A percentile compares a stretch with the other conserved stretches of the same genome.
Evolutionary conservation across 1,284 basidiomycete species (phyloP).

Genomic region (Ganoderma leucocontextum): DNA sequence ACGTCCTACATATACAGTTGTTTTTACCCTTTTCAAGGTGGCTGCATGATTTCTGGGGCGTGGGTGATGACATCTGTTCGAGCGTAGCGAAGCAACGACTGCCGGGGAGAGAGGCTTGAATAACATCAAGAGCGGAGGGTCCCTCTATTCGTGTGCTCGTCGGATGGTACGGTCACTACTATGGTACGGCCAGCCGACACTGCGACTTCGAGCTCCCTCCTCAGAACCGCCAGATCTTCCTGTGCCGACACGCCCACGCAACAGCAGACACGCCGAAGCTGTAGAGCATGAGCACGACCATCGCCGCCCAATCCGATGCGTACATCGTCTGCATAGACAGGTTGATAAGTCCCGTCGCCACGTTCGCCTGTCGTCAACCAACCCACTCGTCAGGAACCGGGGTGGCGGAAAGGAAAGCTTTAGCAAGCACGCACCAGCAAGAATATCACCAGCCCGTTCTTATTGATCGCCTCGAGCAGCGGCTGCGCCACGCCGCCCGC

Average conservation of each 20-base stretch:
- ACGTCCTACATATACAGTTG: no score
- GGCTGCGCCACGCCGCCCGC: conserved; percentile 47
- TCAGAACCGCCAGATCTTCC: conserved; percentile 44
- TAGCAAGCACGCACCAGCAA: conserved; percentile 67
- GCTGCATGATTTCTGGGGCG: no score
- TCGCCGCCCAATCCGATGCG: conserved; percentile 59
- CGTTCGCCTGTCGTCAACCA: conserved; percentile 71
- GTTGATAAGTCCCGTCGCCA: conserved; percentile 89
- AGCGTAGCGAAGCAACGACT: no score
- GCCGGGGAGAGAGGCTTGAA: no score
- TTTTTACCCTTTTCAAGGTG: no score
- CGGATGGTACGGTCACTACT: neutral
- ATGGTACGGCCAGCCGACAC: neutral
- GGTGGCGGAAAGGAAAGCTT: neutral
- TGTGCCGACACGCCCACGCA: conserved; percentile 62
- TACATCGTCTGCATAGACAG: conserved; percentile 88
- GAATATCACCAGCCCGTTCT: conserved; percentile 84
- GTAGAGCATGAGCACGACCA: conserved; percentile 76
- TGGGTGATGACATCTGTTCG: no score
- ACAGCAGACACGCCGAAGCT: conserved; percentile 61
- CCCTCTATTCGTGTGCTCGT: neutral
- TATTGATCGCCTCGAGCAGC: conserved; percentile 85
- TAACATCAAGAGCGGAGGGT: no score
- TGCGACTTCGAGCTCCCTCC: neutral
- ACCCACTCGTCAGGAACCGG: neutral